These are phyloP conservation scores for Uromyces viciae-fabae DNA, from an alignment of 1,284 basidiomycete genomes.

Conservation along the genomic window DNA sequence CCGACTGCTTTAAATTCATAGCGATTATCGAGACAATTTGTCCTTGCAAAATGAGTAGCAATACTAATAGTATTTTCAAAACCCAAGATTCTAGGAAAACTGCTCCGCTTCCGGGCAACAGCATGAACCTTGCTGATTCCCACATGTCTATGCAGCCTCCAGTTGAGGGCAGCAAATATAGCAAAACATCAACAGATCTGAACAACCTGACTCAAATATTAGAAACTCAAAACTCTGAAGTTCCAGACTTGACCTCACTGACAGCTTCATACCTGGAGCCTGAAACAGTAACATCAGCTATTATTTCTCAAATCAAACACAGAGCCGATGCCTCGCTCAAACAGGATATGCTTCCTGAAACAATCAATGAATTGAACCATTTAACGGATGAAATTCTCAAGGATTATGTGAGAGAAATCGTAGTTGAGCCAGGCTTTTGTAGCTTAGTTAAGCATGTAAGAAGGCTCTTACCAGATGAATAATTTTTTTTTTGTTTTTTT, in stretches of 20 bases:
- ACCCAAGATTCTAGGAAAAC: not conserved
- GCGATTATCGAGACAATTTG: constrained; percentile 32
- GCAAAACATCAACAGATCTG: not conserved
- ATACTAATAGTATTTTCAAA: too few species aligned
- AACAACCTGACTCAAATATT: not conserved
- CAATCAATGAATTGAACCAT: not conserved
- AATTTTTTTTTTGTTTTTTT: too few species aligned
- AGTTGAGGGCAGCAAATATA: not conserved
- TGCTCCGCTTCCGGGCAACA: not conserved
- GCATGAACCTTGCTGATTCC: not conserved
- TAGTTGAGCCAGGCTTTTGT: constrained; percentile 7
- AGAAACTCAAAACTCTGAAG: not conserved
- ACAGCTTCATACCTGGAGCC: not conserved
- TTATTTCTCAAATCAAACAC: not conserved
- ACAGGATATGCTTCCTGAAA: not conserved
- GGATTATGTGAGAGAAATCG: not conserved
- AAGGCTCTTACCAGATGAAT: not conserved
- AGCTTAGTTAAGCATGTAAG: not conserved
- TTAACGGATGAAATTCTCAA: constrained; percentile 28
- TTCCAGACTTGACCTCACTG: not conserved
- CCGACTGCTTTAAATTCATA: constrained; percentile 17
- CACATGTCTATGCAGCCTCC: not conserved
- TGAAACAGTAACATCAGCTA: not conserved
- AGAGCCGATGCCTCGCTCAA: not conserved
- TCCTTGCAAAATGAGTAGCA: constrained; percentile 33